These are phyloP conservation scores for Blastomyces parvus DNA, from an alignment of 2,329 filamentous ascomycete species.

Conservation along the genomic window DNA sequence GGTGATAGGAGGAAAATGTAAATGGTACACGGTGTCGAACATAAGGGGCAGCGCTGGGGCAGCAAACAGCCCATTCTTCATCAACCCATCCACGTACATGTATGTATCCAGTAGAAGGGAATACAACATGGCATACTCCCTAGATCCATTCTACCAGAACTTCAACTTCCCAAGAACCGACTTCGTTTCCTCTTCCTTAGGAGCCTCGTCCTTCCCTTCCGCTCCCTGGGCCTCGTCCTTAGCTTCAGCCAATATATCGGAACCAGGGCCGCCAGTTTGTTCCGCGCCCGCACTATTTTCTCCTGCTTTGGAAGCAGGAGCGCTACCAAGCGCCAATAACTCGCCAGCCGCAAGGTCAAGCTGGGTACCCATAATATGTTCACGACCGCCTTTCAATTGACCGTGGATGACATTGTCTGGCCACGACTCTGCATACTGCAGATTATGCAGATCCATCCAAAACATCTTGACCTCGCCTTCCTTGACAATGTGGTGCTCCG, in stretches of 20 bases:
- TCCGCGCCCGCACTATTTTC: neutral
- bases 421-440: slow-evolving; percentile 35
- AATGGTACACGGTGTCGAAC: no score
- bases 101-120: neutral
- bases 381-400: slow-evolving; percentile 29
- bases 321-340: neutral
- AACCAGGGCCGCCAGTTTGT: neutral
- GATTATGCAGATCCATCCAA: slow-evolving; percentile 40
- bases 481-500: slow-evolving; percentile 21
- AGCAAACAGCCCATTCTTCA: neutral
- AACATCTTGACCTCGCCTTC: slow-evolving; percentile 34
- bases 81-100: neutral
- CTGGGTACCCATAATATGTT: slow-evolving; percentile 26
- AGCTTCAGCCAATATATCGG: neutral
- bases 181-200: slow-evolving; percentile 11
- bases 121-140: neutral
- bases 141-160: slow-evolving; percentile 11
- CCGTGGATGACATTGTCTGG: slow-evolving; percentile 36
- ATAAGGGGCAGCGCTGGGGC: no score
- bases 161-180: slow-evolving; percentile 13
- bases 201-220: slow-evolving; percentile 2
- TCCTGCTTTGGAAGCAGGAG: neutral
- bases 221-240: neutral
- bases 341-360: neutral
- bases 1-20: no score